Evolutionary conservation across 306 rosid species (phyloP).

Genomic region (Cicer bijugum): DNA sequence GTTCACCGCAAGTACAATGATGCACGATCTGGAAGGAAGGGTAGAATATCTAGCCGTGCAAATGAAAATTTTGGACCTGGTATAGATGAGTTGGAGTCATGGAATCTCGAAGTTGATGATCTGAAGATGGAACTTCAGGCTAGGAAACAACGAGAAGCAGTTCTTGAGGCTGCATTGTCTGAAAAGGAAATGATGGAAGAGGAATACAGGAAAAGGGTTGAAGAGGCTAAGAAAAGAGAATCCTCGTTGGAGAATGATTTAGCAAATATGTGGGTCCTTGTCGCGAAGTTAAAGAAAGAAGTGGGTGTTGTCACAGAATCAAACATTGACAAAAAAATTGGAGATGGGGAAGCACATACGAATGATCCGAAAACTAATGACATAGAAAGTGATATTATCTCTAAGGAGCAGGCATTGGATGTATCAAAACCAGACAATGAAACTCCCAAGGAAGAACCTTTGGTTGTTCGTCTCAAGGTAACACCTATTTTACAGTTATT

Average conservation of each 20-base stretch:
- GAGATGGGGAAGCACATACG: conserved; percentile 48
- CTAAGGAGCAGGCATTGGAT: conserved; percentile 54
- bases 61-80: conserved; percentile 59
- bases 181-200: conserved; percentile 86
- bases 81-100: conserved; percentile 70
- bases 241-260: conserved; percentile 91
- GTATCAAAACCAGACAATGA: conserved; percentile 56
- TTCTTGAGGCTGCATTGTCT: conserved; percentile 89
- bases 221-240: conserved; percentile 87
- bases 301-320: conserved; percentile 60
- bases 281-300: conserved; percentile 95
- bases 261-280: conserved; percentile 99
- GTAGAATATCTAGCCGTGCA: conserved; percentile 65
- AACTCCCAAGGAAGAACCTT: conserved; percentile 70
- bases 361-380: conserved; percentile 51
- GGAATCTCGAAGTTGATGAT: conserved; percentile 81
- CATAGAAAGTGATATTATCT: conserved; percentile 43
- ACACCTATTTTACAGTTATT: conserved; percentile 5
- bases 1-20: conserved; percentile 74
- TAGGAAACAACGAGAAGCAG: conserved; percentile 89
- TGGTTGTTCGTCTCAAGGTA: conserved; percentile 92
- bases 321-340: conserved; percentile 51
- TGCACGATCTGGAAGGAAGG: conserved; percentile 77
- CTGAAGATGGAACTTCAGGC: conserved; percentile 83
- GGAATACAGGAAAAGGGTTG: conserved; percentile 76